These are phyloP conservation scores for Zygosaccharomyces bisporus DNA, from an alignment of 805 yeast genomes.

Conservation along the genomic window DNA sequence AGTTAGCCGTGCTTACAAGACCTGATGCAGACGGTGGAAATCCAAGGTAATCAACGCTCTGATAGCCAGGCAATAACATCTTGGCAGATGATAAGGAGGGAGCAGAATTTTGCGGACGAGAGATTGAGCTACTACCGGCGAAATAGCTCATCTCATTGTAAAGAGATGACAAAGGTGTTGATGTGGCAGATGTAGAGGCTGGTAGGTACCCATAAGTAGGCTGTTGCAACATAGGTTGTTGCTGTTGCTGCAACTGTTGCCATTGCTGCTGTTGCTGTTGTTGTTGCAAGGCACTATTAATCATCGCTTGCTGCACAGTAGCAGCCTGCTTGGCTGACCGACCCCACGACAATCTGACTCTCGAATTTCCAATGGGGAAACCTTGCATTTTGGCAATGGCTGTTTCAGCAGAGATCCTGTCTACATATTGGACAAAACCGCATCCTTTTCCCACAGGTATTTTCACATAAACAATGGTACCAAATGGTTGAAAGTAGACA, in stretches of 20 bases:
- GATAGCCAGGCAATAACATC: constrained; percentile 16
- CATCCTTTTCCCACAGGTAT: constrained; percentile 73
- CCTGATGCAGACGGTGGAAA: constrained; percentile 15
- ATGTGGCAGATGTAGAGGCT: constrained; percentile 1
- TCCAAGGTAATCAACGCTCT: constrained; percentile 6
- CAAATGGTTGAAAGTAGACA: constrained; percentile 60
- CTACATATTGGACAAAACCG: constrained; percentile 81
- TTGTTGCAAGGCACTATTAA: constrained; percentile 27
- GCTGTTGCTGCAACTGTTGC: constrained; percentile 12
- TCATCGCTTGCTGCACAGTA: constrained; percentile 17
- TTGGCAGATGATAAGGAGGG: neutral
- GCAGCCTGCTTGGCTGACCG: constrained; percentile 42
- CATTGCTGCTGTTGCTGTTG: constrained; percentile 24
- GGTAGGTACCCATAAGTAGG: constrained; percentile 19
- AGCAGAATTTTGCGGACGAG: constrained; percentile 1
- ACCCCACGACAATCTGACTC: constrained; percentile 88
- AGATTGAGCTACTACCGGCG: constrained; percentile 3
- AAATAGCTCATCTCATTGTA: constrained; percentile 6
- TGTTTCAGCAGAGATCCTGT: constrained; percentile 76
- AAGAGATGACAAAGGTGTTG: constrained; percentile 7
- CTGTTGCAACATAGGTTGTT: constrained; percentile 19
- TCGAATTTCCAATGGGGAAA: constrained; percentile 76
- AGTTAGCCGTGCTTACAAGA: constrained; percentile 7
- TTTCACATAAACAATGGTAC: constrained; percentile 71
- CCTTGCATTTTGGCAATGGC: constrained; percentile 90